A percentile compares a stretch with the other conserved stretches of the same genome.
Conservation (phyloP, 495 filamentous ascomycete genomes). For the Trichoderma parareesei region DNA sequence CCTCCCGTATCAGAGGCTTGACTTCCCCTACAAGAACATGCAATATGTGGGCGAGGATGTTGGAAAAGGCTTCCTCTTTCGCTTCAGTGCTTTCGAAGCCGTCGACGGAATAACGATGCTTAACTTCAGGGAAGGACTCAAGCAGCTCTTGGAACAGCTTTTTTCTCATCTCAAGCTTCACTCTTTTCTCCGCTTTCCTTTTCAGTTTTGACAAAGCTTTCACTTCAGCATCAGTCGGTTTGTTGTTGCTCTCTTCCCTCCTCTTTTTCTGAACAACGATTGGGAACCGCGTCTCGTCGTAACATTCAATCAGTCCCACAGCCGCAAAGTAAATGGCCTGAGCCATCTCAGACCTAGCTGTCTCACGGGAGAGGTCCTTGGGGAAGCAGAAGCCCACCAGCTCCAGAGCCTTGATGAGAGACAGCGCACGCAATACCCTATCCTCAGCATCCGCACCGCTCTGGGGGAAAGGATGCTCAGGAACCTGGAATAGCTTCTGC, state of each 20-base stretch:
- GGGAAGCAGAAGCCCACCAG: conserved; percentile 24
- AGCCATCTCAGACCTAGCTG: conserved; percentile 23
- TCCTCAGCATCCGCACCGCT: neutral
- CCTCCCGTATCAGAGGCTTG: conserved; percentile 20
- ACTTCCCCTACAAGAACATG: conserved; percentile 22
- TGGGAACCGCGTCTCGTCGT: neutral
- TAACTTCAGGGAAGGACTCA: neutral
- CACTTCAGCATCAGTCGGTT: neutral
- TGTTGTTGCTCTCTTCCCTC: neutral
- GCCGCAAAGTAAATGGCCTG: conserved; percentile 25
- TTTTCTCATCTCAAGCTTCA: neutral
- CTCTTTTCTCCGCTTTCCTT: neutral
- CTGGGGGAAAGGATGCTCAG: neutral
- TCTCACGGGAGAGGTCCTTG: conserved; percentile 24
- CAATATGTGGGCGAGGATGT: neutral
- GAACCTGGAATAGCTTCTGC: neutral
- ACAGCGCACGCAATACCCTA: neutral
- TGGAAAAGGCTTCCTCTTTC: conserved; percentile 13
- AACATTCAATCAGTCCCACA: conserved; percentile 13
- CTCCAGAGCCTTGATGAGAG: conserved; percentile 23
- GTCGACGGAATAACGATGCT: neutral
- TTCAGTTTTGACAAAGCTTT: neutral
- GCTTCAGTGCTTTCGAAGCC: neutral
- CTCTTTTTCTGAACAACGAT: neutral
- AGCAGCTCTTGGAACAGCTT: conserved; percentile 2